Base-by-base conservation (phyloP, 1,284 basidiomycete genomes). In the Testicularia cyperi region DNA sequence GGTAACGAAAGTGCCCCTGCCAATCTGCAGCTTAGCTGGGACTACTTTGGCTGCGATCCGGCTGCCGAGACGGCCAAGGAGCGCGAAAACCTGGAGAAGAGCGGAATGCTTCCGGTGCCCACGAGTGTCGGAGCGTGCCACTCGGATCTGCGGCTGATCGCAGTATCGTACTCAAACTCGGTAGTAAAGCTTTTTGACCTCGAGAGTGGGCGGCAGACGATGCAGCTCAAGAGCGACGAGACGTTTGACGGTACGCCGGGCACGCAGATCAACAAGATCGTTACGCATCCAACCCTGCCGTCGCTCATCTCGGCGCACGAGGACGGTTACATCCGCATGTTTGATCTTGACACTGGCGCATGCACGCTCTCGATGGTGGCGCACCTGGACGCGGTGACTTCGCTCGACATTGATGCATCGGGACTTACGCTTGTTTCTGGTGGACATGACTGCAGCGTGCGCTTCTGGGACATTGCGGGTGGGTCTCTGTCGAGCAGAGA, bases 401-500 rank as follows among this genome's bases (percentile, higher is more conserved):
- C 88, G 19, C 79, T 98, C 23, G 88, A 90, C 28, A 86, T 97
- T 52, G 90, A 94, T 55, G 84, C 89, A 0, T 81, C 88, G 2
- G 89, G 88, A 29, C 84, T 92, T 77, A 87, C 86, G 9, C 83
- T 97, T 30, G 86, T 92, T 4, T 92, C 91, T 2, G 89, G 88
- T 28, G 88, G 88, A 37, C 90, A 95, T 72, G 94, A 98, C 77
- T 92, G 92, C 75, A 92, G 90, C 15, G 81, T 92, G 32, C 86
- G 94, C 18, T 88, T 96, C 79, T 98, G 94, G 95, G 90, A 96
- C 77, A 79, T 96, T 44, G 82, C 89, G n/a, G 52, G 46, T 29
- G 86, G 45, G 5, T 44, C 44, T 34, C 34, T 55, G 41, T 31
- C 33, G 18, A 49, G 37, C 16, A 44, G 44, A 19, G 51, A 51